Percentiles rank a stretch among this genome's conserved stretches.
Evolutionary conservation across 495 filamentous ascomycete species (phyloP).

Genomic region (Penicillium arizonense): DNA sequence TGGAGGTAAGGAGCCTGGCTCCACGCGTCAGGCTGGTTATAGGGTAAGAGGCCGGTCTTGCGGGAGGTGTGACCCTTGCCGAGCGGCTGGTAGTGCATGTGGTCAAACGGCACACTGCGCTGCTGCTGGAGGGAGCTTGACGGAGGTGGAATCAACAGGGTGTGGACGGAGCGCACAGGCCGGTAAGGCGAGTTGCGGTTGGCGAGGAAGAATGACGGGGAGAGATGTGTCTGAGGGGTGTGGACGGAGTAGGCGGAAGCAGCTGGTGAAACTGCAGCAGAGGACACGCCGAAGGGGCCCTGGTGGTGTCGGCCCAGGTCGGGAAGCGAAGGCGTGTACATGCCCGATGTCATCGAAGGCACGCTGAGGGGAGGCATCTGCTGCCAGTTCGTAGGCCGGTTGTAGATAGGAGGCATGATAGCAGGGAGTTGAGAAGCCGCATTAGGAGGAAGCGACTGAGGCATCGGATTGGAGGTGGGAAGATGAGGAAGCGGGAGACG

Average conservation of each 20-base stretch:
- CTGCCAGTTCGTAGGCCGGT: conserved; percentile 45
- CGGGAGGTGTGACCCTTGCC: conserved; percentile 72
- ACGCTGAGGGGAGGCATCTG: conserved; percentile 44
- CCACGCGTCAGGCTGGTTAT: conserved; percentile 53
- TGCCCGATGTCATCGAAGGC: conserved; percentile 30
- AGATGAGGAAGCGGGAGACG: conserved; percentile 59
- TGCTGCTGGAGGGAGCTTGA: conserved; percentile 76
- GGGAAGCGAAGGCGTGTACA: conserved; percentile 49
- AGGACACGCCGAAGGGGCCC: conserved; percentile 36
- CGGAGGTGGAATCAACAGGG: conserved; percentile 83
- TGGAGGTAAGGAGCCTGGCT: conserved; percentile 33
- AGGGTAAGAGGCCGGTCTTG: conserved; percentile 80
- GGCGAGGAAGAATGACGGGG: conserved; percentile 60
- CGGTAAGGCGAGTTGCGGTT: conserved; percentile 84
- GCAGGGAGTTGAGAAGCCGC: conserved; percentile 54
- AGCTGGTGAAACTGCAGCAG: conserved; percentile 40
- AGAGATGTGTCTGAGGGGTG: conserved; percentile 55
- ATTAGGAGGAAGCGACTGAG: conserved; percentile 41
- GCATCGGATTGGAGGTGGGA: conserved; percentile 34
- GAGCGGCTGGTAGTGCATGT: conserved; percentile 96
- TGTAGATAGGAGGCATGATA: conserved; percentile 62
- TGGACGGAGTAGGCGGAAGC: conserved; percentile 41
- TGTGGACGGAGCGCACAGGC: conserved; percentile 84
- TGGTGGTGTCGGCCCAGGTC: conserved; percentile 44
- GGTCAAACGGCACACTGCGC: conserved; percentile 59